phyloP scores from a whole-genome alignment of 371 early-diverging fungal species.

The Syncephalastrum sp. region DNA sequence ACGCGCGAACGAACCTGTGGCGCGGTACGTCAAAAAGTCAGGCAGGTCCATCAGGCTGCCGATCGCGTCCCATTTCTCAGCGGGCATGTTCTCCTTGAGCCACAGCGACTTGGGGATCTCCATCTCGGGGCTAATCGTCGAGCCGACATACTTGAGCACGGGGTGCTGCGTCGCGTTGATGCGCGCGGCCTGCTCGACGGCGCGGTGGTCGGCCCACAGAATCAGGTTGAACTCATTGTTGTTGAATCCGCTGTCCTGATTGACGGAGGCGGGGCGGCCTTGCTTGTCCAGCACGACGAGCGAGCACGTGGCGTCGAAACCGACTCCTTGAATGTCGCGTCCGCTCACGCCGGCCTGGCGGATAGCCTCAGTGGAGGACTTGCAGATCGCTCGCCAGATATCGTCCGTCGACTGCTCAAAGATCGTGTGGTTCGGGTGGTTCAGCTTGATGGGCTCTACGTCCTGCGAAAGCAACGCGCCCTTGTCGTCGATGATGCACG shows the following conservation, averaged over 20 bases:
- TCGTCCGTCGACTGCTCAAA: constrained; percentile 70
- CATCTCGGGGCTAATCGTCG: constrained; percentile 72
- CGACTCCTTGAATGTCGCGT: constrained; percentile 56
- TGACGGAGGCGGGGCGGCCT: constrained; percentile 53
- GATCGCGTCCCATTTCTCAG: constrained; percentile 45
- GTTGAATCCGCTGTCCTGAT: constrained; percentile 34
- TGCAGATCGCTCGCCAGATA: constrained; percentile 64
- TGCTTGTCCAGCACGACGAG: constrained; percentile 59
- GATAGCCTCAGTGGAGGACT: constrained; percentile 44
- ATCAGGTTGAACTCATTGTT: constrained; percentile 59
- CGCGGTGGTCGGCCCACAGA: constrained; percentile 80
- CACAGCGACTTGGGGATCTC: constrained; percentile 74
- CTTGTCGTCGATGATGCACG: constrained; percentile 53
- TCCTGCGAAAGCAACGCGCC: constrained; percentile 53
- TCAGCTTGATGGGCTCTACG: constrained; percentile 45
- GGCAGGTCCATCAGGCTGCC: constrained; percentile 72
- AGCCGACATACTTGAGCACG: constrained; percentile 65
- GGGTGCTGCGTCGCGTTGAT: constrained; percentile 62
- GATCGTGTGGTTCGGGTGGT: constrained; percentile 53
- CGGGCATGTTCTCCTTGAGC: constrained; percentile 60
- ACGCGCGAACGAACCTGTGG: constrained; percentile 55
- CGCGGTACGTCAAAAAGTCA: constrained; percentile 68
- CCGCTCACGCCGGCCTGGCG: constrained; percentile 29
- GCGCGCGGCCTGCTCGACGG: constrained; percentile 60
- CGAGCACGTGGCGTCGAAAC: constrained; percentile 81